Conservation (phyloP, 345 rosid genomes). For the Punica granatum region DNA sequence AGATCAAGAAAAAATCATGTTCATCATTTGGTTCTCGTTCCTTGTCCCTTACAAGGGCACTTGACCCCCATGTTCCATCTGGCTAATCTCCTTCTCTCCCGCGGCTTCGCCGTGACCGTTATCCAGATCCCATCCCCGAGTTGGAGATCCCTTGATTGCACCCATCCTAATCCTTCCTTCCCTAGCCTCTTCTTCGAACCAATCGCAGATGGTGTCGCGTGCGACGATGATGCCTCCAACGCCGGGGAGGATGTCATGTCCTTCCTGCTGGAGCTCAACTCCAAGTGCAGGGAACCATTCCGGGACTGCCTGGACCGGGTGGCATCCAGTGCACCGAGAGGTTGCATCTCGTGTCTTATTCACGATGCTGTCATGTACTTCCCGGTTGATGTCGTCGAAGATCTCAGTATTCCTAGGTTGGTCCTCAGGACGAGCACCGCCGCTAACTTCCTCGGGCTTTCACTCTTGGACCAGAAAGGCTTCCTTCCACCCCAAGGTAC, state of each 20-base stretch:
- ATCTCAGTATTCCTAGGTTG: conserved; percentile 11
- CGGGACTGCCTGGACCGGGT: conserved; percentile 7
- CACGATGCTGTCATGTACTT: conserved; percentile 15
- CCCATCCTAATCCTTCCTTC: not conserved
- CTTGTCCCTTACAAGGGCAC: conserved; percentile 17
- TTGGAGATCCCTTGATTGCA: not conserved
- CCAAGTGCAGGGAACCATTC: conserved; percentile 8
- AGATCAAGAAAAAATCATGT: not conserved
- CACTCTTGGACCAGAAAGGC: conserved; percentile 5
- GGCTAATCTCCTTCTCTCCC: conserved; percentile 8
- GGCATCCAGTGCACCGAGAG: not conserved
- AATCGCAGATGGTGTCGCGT: not conserved
- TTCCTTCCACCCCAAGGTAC: conserved; percentile 10
- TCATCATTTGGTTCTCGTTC: conserved; percentile 15
- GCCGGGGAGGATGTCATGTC: not conserved
- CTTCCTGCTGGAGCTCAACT: not conserved
- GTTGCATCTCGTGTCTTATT: conserved; percentile 1
- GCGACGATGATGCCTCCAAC: not conserved
- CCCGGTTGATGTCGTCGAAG: conserved; percentile 2
- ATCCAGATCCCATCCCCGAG: conserved; percentile 5
- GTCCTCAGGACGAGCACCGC: conserved; percentile 9
- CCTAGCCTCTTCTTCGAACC: not conserved
- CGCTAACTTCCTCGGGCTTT: conserved; percentile 6
- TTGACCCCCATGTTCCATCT: conserved; percentile 18
- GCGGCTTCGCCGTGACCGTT: conserved; percentile 12